Conservation (phyloP, 306 rosid genomes). For the Ceratonia siliqua region DNA sequence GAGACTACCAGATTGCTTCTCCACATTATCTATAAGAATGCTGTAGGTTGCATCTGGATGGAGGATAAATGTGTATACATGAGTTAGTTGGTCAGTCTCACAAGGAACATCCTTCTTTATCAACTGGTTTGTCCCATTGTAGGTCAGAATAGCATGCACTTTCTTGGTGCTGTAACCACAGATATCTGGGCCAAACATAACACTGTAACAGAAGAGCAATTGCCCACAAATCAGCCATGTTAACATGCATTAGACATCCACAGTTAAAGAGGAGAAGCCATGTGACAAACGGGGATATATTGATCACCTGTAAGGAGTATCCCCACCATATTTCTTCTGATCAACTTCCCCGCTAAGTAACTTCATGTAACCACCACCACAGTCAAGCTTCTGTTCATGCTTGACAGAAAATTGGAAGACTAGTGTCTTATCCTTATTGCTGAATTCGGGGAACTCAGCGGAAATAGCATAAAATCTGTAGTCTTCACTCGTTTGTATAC, state of each 20-base stretch:
- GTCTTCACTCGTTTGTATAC: constrained; percentile 98
- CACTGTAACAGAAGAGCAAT: constrained; percentile 53
- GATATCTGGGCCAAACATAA: constrained; percentile 99
- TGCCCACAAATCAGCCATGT: constrained; percentile 22
- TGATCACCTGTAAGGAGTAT: constrained; percentile 88
- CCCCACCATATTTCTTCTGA: constrained; percentile 98
- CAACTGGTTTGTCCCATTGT: constrained; percentile 80
- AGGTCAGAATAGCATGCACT: constrained; percentile 87
- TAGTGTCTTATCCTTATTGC: constrained; percentile 83
- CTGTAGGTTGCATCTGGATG: constrained; percentile 95
- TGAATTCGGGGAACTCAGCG: constrained; percentile 93
- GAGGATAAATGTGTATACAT: constrained; percentile 87
- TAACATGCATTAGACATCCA: background rate
- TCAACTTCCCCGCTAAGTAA: constrained; percentile 86
- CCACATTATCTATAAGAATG: constrained; percentile 88
- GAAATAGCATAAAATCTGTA: constrained; percentile 92
- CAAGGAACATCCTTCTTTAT: constrained; percentile 99
- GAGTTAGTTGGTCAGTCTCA: constrained; percentile 95
- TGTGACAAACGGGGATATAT: background rate
- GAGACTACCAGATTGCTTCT: constrained; percentile 95
- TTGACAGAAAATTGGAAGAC: constrained; percentile 95
- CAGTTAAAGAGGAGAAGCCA: background rate
- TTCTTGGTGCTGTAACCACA: constrained; percentile 99
- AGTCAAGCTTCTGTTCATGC: constrained; percentile 99
- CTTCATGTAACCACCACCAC: constrained; percentile 99